Conservation (phyloP, 768 basidiomycete genomes). For the Mycena amicta region DNA sequence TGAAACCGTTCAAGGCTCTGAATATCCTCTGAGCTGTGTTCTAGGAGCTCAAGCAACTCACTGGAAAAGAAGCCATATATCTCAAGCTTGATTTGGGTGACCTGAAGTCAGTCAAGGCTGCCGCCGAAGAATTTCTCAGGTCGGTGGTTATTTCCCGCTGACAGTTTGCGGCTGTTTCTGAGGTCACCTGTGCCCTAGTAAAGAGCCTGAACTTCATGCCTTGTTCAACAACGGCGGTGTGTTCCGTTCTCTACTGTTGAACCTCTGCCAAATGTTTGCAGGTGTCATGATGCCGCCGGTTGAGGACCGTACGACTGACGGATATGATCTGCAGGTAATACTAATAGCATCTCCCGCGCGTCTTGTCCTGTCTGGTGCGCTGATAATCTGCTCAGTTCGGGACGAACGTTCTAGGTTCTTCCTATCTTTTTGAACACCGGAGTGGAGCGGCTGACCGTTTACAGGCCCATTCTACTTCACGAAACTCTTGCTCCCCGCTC, state of each 20-base stretch:
- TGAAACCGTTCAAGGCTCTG: too few species aligned
- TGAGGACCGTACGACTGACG: slow-evolving; percentile 28
- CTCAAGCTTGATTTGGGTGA: slow-evolving; percentile 42
- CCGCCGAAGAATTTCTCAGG: slow-evolving; percentile 38
- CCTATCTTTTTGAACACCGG: neutral
- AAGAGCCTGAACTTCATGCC: slow-evolving; percentile 29
- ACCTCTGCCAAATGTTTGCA: neutral
- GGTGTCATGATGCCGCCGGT: slow-evolving; percentile 36
- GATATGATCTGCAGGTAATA: slow-evolving; percentile 19
- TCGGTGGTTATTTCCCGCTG: slow-evolving; percentile 1
- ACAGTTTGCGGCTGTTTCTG: neutral
- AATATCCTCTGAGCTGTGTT: too few species aligned
- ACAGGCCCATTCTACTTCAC: slow-evolving; percentile 33
- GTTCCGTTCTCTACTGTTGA: neutral
- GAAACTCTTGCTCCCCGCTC: slow-evolving; percentile 30
- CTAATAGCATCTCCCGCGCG: neutral
- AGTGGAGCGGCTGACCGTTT: neutral
- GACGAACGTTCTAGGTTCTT: slow-evolving; percentile 24
- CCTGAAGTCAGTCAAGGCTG: slow-evolving; percentile 34
- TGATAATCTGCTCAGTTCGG: slow-evolving; percentile 29
- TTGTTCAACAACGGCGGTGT: slow-evolving; percentile 35
- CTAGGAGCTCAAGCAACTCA: slow-evolving; percentile 37
- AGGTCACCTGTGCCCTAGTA: slow-evolving; percentile 15
- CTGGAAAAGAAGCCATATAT: slow-evolving; percentile 39
- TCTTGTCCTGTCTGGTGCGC: neutral